Evolutionary conservation across 768 basidiomycete species (phyloP), one percentile per base, ranked within the genome.

Genomic region (Lactarius tabidus): DNA sequence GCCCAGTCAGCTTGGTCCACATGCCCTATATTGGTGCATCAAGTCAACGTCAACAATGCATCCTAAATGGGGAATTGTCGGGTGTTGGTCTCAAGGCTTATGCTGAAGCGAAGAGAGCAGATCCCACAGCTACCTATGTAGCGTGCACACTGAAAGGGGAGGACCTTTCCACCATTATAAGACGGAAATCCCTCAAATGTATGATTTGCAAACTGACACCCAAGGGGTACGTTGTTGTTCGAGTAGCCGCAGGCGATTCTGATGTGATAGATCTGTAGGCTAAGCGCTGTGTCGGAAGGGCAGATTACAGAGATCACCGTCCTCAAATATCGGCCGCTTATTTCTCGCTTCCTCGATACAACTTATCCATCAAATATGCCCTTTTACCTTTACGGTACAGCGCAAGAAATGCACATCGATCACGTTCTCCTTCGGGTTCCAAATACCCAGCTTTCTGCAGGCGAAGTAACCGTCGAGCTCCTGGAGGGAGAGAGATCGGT

Each of bases 341-440:
- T 67, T 33, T 71, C 75, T 26, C 67, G 68, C 26, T 70, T 70
- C 63, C 74, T 75, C 33, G 75, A 75, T 39, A n/a, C 60, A 15
- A 72, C 73, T 43, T 77, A 78, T 18, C 70, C 74, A 39, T 61
- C 65, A 20, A 64, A 59, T 41, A 77, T 74, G 68, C 78, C 77
- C 6, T 81, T 81, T 72, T 79, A 78, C 67, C 66, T 81, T 23
- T 81, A 79, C 54, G 78, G 79, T 28, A 73, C 73, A 8, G 12
- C 51, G 5, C 52, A 62, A 48, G 69, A 77, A 51, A 55, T 61
- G 31, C 74, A 77, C 70, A 69, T 81, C 58, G 78, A 79, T 48
- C 79, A 80, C 64, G 36, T 72, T 41, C 67, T 73, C 48, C 52
- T 72, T 23, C 59, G 48, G 28, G 69, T 58, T 2, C 71, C 72